A percentile compares a stretch with the other conserved stretches of the same genome.
Conservation (phyloP, 768 basidiomycete genomes). For the Tulasnella calospora region DNA sequence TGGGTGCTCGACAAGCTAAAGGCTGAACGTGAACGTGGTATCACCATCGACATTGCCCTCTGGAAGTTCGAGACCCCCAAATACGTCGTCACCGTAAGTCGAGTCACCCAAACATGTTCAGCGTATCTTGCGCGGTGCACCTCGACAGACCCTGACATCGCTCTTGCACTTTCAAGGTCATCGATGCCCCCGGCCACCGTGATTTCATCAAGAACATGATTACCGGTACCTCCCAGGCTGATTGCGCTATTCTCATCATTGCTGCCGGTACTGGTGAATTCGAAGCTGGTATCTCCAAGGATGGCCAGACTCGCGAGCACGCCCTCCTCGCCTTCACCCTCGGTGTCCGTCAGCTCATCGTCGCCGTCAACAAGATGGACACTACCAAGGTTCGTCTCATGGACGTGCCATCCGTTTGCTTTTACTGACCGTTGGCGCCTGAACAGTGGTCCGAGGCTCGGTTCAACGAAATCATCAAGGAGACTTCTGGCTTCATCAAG, state of each 20-base stretch:
- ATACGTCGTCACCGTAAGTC: conserved; percentile 81
- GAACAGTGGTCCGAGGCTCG: conserved; percentile 95
- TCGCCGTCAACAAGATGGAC: conserved; percentile 99
- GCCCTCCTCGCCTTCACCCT: conserved; percentile 99
- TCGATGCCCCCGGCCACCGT: conserved; percentile 99
- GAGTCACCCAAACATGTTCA: conserved; percentile 17
- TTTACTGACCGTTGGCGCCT: neutral
- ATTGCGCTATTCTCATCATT: conserved; percentile 99
- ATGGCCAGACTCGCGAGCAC: conserved; percentile 99
- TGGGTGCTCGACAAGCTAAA: conserved; percentile 99
- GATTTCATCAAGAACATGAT: conserved; percentile 99
- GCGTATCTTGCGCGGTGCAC: neutral
- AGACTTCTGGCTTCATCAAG: conserved; percentile 96
- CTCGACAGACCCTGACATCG: neutral
- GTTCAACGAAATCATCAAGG: conserved; percentile 99
- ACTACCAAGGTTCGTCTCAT: conserved; percentile 71
- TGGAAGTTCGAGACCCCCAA: conserved; percentile 99
- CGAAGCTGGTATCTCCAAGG: conserved; percentile 99
- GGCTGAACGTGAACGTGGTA: conserved; percentile 99
- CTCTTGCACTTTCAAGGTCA: conserved; percentile 57
- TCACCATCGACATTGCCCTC: conserved; percentile 99
- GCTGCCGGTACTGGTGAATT: conserved; percentile 99
- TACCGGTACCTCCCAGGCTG: conserved; percentile 99
- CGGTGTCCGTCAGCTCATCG: conserved; percentile 99
- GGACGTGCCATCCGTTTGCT: conserved; percentile 28